Evolutionary conservation across 495 filamentous ascomycete genomes (phyloP).

Genomic region (Chaetomidium leptoderma): DNA sequence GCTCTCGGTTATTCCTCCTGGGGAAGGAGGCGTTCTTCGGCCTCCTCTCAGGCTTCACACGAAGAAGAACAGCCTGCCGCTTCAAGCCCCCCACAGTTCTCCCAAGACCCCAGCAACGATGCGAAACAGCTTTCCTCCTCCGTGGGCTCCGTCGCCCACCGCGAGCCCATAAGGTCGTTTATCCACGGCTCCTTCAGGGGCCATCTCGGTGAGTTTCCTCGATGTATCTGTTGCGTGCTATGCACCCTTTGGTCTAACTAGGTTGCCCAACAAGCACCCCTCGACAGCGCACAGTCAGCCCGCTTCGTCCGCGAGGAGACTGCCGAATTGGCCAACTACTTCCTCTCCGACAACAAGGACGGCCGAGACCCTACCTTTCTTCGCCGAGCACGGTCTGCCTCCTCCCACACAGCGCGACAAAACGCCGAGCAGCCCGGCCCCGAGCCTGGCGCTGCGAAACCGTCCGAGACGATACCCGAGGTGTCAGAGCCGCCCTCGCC

Average conservation of each 20-base stretch:
- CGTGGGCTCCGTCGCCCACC: slow-evolving; percentile 41
- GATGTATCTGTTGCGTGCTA: slow-evolving; percentile 9
- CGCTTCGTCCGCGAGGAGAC: slow-evolving; percentile 83
- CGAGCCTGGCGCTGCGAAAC: slow-evolving; percentile 13
- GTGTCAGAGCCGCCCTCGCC: slow-evolving; percentile 57
- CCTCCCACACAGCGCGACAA: slow-evolving; percentile 21
- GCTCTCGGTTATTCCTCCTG: slow-evolving; percentile 37
- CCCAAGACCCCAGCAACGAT: slow-evolving; percentile 23
- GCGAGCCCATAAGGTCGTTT: slow-evolving; percentile 73
- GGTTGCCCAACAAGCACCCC: slow-evolving; percentile 28
- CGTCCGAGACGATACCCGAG: slow-evolving; percentile 52
- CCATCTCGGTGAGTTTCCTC: slow-evolving; percentile 52
- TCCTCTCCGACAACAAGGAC: slow-evolving; percentile 61
- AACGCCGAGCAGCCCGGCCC: slow-evolving; percentile 13
- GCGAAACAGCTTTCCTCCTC: slow-evolving; percentile 37
- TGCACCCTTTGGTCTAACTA: not conserved
- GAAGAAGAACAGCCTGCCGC: slow-evolving; percentile 25
- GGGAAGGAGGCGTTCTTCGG: slow-evolving; percentile 37
- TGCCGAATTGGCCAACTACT: slow-evolving; percentile 81
- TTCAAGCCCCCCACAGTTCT: slow-evolving; percentile 14
- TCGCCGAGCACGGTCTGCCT: slow-evolving; percentile 32
- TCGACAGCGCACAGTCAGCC: slow-evolving; percentile 68
- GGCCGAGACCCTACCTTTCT: slow-evolving; percentile 41
- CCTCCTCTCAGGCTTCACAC: slow-evolving; percentile 32
- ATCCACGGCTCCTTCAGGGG: slow-evolving; percentile 69